phyloP scores from a whole-genome alignment of 495 filamentous ascomycete species.

The Penicillium cosmopolitanum region DNA sequence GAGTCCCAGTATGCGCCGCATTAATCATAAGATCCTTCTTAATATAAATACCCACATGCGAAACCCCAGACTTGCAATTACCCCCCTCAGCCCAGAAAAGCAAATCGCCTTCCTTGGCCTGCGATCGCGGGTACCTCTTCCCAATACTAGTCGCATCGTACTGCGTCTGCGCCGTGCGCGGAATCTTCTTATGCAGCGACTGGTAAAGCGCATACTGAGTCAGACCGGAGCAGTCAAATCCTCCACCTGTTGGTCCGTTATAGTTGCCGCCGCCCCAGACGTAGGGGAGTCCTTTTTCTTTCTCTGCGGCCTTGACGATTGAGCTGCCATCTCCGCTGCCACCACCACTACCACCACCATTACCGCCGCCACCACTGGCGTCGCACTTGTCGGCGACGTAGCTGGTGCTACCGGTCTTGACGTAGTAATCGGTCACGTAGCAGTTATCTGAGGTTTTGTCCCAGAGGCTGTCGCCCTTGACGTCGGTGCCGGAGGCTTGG shows the following conservation, averaged over 20 bases:
- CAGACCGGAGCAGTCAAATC: constrained; percentile 25
- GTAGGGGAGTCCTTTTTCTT: constrained; percentile 24
- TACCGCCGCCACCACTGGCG: background rate
- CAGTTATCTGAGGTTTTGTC: constrained; percentile 25
- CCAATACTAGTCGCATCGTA: constrained; percentile 19
- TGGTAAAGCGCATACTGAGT: constrained; percentile 25
- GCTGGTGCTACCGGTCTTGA: constrained; percentile 20
- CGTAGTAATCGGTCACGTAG: constrained; percentile 26
- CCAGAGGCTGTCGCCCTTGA: constrained; percentile 23
- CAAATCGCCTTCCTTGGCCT: constrained; percentile 22
- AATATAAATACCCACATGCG: constrained; percentile 24
- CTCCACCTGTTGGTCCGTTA: constrained; percentile 15
- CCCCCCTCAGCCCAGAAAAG: constrained; percentile 25
- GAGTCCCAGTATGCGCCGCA: constrained; percentile 24
- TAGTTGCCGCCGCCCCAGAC: constrained; percentile 23
- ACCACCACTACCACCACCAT: background rate
- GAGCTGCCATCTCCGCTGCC: constrained; percentile 10
- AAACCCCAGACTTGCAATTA: constrained; percentile 19
- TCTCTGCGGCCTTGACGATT: constrained; percentile 20
- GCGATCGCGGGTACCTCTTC: constrained; percentile 16
- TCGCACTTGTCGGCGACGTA: constrained; percentile 19
- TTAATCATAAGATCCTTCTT: constrained; percentile 23
- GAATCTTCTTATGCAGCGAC: constrained; percentile 22
- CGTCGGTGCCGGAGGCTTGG: constrained; percentile 14
- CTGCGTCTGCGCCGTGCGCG: constrained; percentile 21